Evolutionary conservation across 371 early-diverging fungal species (phyloP).

Genomic region (Rhizopus microsporus): DNA sequence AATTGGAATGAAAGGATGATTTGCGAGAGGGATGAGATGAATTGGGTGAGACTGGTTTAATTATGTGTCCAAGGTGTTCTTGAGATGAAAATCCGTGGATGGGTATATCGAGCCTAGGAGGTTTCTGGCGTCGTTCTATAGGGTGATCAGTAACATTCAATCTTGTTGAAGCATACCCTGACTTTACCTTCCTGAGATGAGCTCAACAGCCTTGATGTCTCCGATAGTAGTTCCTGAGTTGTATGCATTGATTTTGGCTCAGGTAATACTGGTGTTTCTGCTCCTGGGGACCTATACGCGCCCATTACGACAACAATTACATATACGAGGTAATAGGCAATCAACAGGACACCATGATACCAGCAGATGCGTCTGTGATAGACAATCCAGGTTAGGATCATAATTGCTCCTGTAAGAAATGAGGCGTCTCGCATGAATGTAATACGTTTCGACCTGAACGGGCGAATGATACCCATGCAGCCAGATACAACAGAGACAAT

Average conservation of each 20-base stretch:
- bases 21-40: conserved; percentile 26
- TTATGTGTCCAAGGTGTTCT: conserved; percentile 47
- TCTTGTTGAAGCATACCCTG: not conserved
- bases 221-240: conserved; percentile 29
- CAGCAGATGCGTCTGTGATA: conserved; percentile 62
- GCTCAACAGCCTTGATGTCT: conserved; percentile 28
- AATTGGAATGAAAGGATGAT: conserved; percentile 37
- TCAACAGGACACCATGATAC: conserved; percentile 57
- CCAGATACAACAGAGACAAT: conserved; percentile 76
- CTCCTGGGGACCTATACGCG: conserved; percentile 32
- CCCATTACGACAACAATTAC: conserved; percentile 56
- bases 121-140: conserved; percentile 5
- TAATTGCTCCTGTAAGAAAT: conserved; percentile 70
- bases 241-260: conserved; percentile 33
- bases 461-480: conserved; percentile 68
- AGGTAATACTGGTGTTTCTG: conserved; percentile 27
- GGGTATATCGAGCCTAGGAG: conserved; percentile 33
- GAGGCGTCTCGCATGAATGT: conserved; percentile 74
- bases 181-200: conserved; percentile 6
- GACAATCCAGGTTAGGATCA: conserved; percentile 62
- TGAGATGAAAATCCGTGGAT: conserved; percentile 32
- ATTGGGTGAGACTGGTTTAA: conserved; percentile 45
- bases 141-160: not conserved
- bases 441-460: conserved; percentile 61
- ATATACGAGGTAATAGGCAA: conserved; percentile 58